phyloP scores from a whole-genome alignment of 352 stramenopile species.

The Globisporangium sylvaticum region DNA sequence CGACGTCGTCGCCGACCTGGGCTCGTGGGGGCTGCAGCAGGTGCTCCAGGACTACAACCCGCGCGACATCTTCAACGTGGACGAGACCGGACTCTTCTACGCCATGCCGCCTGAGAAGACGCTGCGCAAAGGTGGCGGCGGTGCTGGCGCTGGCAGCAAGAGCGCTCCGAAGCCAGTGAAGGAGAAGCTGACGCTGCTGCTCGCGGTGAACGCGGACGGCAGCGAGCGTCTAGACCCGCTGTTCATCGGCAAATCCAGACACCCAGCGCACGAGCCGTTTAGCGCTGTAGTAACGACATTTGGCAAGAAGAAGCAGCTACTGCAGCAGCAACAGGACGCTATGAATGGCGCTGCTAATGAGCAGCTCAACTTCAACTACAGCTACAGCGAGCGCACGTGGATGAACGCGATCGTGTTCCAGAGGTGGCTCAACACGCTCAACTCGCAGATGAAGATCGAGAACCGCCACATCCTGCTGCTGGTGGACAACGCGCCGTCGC shows the following conservation, averaged over 20 bases:
- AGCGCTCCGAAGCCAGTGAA: neutral
- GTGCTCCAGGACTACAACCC: constrained; percentile 9
- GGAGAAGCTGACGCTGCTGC: constrained; percentile 15
- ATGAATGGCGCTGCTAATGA: constrained; percentile 3
- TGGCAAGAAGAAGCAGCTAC: neutral
- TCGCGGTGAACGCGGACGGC: constrained; percentile 25
- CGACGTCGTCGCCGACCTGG: neutral
- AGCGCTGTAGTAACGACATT: neutral
- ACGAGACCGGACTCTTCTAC: constrained; percentile 14
- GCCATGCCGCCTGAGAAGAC: constrained; percentile 10
- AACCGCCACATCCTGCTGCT: constrained; percentile 26
- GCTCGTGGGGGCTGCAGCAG: constrained; percentile 9
- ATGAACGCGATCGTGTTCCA: constrained; percentile 31
- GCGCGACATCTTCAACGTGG: constrained; percentile 10
- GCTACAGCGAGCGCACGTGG: constrained; percentile 23
- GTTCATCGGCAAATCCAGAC: constrained; percentile 19
- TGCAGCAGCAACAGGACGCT: neutral
- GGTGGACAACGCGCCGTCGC: constrained; percentile 26
- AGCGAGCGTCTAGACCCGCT: constrained; percentile 25
- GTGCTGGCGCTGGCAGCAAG: neutral
- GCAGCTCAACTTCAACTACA: constrained; percentile 24
- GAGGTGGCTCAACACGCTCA: constrained; percentile 26
- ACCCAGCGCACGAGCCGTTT: neutral
- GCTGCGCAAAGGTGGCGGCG: neutral
- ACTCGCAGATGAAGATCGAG: constrained; percentile 27